A percentile compares a stretch with the other conserved stretches of the same genome.
phyloP scores from a whole-genome alignment of 2,329 filamentous ascomycete species.

The Pezizomycotina sp. region DNA sequence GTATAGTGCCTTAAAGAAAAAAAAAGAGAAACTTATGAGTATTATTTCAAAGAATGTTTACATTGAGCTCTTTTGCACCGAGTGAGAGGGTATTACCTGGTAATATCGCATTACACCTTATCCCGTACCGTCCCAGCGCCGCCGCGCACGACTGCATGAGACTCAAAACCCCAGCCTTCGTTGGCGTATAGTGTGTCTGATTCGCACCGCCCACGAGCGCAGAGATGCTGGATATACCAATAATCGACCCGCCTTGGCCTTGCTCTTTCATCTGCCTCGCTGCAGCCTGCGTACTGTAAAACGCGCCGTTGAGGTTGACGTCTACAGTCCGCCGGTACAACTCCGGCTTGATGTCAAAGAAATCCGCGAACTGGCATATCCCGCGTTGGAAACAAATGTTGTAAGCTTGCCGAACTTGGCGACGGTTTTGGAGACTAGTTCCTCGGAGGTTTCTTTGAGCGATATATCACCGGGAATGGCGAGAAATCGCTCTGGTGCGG shows the following conservation, averaged over 20 bases:
- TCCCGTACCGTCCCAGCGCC: constrained; percentile 56
- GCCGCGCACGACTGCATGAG: constrained; percentile 74
- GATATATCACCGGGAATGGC: constrained; percentile 63
- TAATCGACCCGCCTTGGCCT: constrained; percentile 59
- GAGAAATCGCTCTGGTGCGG: no score
- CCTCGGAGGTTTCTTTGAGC: constrained; percentile 50
- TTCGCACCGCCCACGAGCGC: constrained; percentile 61
- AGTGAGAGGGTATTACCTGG: no score
- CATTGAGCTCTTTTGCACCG: no score
- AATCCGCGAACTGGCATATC: constrained; percentile 74
- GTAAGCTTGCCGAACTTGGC: constrained; percentile 39
- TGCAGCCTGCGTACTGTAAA: constrained; percentile 71
- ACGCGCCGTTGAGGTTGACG: constrained; percentile 77
- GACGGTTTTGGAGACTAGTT: constrained; percentile 51
- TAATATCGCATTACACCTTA: constrained; percentile 68
- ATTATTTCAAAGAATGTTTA: no score
- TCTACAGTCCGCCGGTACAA: constrained; percentile 55
- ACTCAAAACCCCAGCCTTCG: constrained; percentile 64
- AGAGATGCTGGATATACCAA: constrained; percentile 55
- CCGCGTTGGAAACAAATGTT: constrained; percentile 45
- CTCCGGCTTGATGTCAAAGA: constrained; percentile 53
- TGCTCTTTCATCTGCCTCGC: constrained; percentile 58
- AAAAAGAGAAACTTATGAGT: no score
- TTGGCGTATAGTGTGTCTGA: constrained; percentile 77
- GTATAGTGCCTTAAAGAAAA: no score